Conservation (phyloP, 768 basidiomycete species). For the Calvatia gigantea region DNA sequence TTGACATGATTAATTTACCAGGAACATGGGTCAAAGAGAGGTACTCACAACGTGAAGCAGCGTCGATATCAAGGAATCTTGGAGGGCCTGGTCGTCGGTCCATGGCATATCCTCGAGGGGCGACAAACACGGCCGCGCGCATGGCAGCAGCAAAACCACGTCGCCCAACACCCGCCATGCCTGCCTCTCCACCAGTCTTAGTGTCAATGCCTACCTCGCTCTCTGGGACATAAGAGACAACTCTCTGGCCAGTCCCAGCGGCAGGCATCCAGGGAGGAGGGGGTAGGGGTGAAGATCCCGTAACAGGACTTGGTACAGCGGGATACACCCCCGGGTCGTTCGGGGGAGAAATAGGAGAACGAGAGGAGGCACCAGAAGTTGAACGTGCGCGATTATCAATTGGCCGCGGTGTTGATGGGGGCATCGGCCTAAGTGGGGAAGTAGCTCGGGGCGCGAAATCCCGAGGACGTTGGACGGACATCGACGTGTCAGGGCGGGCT, state of each 20-base stretch:
- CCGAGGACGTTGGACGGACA: constrained; percentile 17
- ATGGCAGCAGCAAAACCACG: constrained; percentile 80
- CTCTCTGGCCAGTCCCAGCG: neutral
- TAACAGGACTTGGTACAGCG: neutral
- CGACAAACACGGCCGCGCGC: constrained; percentile 41
- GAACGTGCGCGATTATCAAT: constrained; percentile 1
- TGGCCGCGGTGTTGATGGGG: neutral
- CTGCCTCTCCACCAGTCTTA: constrained; percentile 71
- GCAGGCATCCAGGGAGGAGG: constrained; percentile 21
- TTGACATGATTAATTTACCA: constrained; percentile 7
- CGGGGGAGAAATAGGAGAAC: neutral
- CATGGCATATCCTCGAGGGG: constrained; percentile 13
- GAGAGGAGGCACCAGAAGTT: neutral
- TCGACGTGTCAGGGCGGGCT: constrained; percentile 14
- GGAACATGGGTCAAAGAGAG: constrained; percentile 9
- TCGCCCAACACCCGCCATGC: constrained; percentile 90
- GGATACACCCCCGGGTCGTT: neutral
- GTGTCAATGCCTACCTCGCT: constrained; percentile 51
- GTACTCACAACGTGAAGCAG: constrained; percentile 38
- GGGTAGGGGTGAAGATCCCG: neutral
- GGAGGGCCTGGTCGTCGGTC: constrained; percentile 34
- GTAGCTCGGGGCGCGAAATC: constrained; percentile 7
- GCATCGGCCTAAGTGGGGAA: neutral
- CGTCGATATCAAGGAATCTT: constrained; percentile 44
- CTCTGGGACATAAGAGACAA: constrained; percentile 8